Evolutionary conservation across 352 stramenopile species (phyloP), one percentile per base, ranked within the genome.

Genomic region (Globisporangium rhizosaccharum): DNA sequence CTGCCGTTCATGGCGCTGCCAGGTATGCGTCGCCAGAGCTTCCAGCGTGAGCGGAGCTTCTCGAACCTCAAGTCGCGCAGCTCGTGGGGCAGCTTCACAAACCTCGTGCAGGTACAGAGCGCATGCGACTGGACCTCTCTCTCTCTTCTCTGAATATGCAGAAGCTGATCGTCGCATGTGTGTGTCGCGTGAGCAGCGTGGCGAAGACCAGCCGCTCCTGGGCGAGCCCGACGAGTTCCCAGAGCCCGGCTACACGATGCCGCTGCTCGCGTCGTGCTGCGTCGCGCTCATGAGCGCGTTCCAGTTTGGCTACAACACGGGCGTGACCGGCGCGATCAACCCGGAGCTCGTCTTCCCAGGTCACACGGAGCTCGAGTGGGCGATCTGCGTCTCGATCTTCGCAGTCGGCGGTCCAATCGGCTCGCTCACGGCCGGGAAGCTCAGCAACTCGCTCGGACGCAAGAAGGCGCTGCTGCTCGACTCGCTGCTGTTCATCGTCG

Each of bases 281-380:
- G 79, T 89, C 45, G 79, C 79, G 37, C 72, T 89, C 39, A 83
- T 89, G 73, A 79, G 73, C 51, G 75, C 75, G 23, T 85, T 85
- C 53, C 75, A 90, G 59, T 90, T 86, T 50, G 79, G 79, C 49
- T 90, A 87, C 72, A 90, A 90, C 55, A 90, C 76, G 11, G 79
- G 79, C 39, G 78, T 88, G 15, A 90, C 79, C 0, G 79, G 79
- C 26, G 79, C 73, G 39, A 79, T 87, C 54, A 86, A 85, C 44
- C 67, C 77, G 36, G 53, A 70, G 41, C 48, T 89, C 7, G 79
- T 89, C 26, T 89, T 89, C 42, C 79, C 79, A 18, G 79, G 77
- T 14, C 75, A 87, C 63, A 75, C 69, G 28, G 73, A 84, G 50
- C 62, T 89, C 50, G 68, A 86, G 55, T 89, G 79, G 79, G 79